Percentiles rank a stretch among this genome's conserved stretches.
phyloP scores from a whole-genome alignment of 2,329 filamentous ascomycete genomes.

The Fonsecaea nubica region DNA sequence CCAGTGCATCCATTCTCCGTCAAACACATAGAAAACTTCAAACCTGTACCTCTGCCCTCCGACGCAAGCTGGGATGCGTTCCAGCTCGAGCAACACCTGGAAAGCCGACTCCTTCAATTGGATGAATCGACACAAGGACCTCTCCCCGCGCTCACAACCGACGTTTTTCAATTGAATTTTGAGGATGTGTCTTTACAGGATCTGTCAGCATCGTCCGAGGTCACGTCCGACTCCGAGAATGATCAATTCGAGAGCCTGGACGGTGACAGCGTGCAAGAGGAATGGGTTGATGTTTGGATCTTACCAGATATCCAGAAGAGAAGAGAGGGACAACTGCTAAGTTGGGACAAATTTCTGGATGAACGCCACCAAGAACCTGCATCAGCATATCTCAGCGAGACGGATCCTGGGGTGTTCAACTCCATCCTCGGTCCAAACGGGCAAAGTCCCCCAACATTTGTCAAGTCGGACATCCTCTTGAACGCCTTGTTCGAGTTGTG shows the following conservation, averaged over 20 bases:
- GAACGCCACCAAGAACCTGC: constrained; percentile 43
- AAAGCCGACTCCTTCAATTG: constrained; percentile 34
- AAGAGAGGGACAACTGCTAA: constrained; percentile 39
- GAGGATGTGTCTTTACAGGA: constrained; percentile 30
- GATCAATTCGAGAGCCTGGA: constrained; percentile 23
- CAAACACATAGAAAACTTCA: constrained; percentile 14
- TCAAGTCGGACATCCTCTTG: constrained; percentile 49
- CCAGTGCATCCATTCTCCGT: constrained; percentile 24
- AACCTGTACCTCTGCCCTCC: background rate
- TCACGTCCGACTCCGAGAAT: constrained; percentile 33
- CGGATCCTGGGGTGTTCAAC: constrained; percentile 50
- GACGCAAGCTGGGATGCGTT: constrained; percentile 36
- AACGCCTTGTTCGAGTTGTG: constrained; percentile 50
- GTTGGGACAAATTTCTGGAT: constrained; percentile 52
- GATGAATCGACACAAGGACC: constrained; percentile 21
- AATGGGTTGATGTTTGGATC: constrained; percentile 47
- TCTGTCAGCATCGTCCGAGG: constrained; percentile 25
- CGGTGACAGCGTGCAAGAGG: constrained; percentile 36
- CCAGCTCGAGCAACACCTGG: constrained; percentile 30
- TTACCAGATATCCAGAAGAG: constrained; percentile 41
- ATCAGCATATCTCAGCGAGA: constrained; percentile 54
- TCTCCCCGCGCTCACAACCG: constrained; percentile 25
- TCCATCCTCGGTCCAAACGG: constrained; percentile 42
- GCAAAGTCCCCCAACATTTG: constrained; percentile 26
- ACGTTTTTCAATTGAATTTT: constrained; percentile 28